Base-by-base conservation (phyloP, 169 alveolate species). In the Eimeria falciformis region DNA sequence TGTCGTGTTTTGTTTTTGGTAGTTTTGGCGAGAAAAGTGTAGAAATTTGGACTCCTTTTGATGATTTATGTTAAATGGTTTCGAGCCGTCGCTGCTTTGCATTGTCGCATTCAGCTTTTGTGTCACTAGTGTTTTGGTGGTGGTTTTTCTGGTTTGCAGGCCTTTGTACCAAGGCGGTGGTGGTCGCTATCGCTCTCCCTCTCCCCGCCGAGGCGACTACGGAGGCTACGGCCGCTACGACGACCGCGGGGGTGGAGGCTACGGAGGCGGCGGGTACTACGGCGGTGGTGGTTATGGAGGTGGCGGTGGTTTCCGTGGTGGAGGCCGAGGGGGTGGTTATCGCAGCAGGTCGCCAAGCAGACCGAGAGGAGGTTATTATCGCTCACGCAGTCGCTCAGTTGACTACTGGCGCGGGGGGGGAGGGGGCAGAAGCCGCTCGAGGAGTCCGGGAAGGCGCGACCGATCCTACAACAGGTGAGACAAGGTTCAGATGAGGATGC, bases 161-260 rank as follows among this genome's bases (percentile, higher is more conserved):
- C 92, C 92, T 6, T 17, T 86, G 37, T 73, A 73, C 46, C 84
- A 73, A 25, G 92, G 92, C 0, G 92, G 81, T 18, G 92, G 84
- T 58, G 83, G 83, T 40, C 85, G 92, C 0, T 86, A 86, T 62
- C 85, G 92, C 9, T 86, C 92, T 68, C 92, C 85, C 58, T 66
- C 85, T 46, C 92, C 92, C 3, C 92, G 92, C 1, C 62, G 79
- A 25, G 92, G 69, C 33, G 77, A 78, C 47, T 47, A 78, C 18
- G 78, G 79, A 27, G 86, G 92, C 62, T 46, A 53, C 27, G 73
- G 88, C 17, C 92, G 92, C 0, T 86, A 86, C 56, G 92, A 71
- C 46, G 77, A 78, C 12, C 65, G 92, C 11, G 78, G 79, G 45
- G 86, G 92, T 46, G 56, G 62, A 2, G 66, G 85, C 40, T 84